Evolutionary conservation across 2,329 filamentous ascomycete species (phyloP).

Genomic region (Cryphonectria naterciae): DNA sequence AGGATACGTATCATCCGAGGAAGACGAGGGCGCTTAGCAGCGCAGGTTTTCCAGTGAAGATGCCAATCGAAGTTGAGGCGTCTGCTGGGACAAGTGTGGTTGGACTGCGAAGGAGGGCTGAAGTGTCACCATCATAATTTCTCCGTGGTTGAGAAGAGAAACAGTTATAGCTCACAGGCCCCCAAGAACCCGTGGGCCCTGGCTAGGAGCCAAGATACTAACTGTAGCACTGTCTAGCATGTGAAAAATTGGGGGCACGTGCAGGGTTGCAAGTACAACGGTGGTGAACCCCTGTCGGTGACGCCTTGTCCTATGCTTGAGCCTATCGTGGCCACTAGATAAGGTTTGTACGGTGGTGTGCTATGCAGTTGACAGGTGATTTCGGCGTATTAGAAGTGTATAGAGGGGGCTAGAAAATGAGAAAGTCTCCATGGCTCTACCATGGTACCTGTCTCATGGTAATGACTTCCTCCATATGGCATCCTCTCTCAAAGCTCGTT

Average conservation of each 20-base stretch:
- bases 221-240: conserved; percentile 7
- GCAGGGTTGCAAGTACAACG: background rate
- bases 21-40: conserved; percentile 9
- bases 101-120: background rate
- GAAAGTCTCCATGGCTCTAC: too few relatives aligned
- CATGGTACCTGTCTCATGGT: background rate
- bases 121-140: conserved; percentile 8
- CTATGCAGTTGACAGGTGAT: background rate
- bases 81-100: background rate
- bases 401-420: background rate
- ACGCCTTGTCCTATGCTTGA: background rate
- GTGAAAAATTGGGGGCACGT: conserved; percentile 8
- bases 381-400: background rate
- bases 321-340: background rate
- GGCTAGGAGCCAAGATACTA: background rate
- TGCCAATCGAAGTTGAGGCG: background rate
- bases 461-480: background rate
- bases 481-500: too few relatives aligned
- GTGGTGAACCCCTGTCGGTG: background rate
- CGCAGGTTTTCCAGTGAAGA: background rate
- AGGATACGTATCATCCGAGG: conserved; percentile 15
- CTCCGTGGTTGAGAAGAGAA: background rate
- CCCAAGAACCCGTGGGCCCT: background rate
- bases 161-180: background rate
- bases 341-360: background rate